Evolutionary conservation across 345 rosid species (phyloP), one percentile per base, ranked within the genome.

Genomic region (Psidium friedrichsthalianum): DNA sequence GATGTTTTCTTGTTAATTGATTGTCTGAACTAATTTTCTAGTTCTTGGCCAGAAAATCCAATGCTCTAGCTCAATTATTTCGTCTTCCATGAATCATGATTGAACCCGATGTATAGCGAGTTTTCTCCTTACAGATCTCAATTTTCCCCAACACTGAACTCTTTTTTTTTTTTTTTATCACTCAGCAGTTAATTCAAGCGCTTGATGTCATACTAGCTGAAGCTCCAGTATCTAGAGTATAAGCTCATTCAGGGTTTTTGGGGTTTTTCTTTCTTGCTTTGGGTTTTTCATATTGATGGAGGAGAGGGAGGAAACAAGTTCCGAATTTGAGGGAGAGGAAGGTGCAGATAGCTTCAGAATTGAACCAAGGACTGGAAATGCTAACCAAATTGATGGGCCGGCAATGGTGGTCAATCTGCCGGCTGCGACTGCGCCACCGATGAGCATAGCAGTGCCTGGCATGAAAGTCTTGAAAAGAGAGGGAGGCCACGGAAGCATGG

Each of bases 401-500:
- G 51, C 86, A 81, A 84, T 11, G 85, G 47, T 84, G 58, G 76
- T 86, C 56, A 74, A 74, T 74, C 16, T 69, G 8, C 49, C 83
- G 51, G 88, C 82, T n/a, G 74, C 14, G 42, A 22, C 59, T 20
- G 85, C 1, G 69, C 22, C 87, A 14, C 82, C 85, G 6, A 82
- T n/a, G 14, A 84, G 87, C 25, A 57, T 10, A 27, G 82, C 74
- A 29, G 82, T 81, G 53, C 55, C 86, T 5, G 88, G 87, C 54
- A 58, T 91, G 21, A 92, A 88, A 44, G 56, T 82, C 88, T 95
- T 93, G 93, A 97, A 95, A 96, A 94, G 92, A 93, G 99, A 90
- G 98, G 98, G 8, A 90, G 98, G 86, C 98, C 99, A 10, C 93
- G 96, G 85, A 97, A 97, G 93, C 93, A 91, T 86, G 90, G 92